Conservation (phyloP, 768 basidiomycete genomes). For the Panaeolus cyanescens region DNA sequence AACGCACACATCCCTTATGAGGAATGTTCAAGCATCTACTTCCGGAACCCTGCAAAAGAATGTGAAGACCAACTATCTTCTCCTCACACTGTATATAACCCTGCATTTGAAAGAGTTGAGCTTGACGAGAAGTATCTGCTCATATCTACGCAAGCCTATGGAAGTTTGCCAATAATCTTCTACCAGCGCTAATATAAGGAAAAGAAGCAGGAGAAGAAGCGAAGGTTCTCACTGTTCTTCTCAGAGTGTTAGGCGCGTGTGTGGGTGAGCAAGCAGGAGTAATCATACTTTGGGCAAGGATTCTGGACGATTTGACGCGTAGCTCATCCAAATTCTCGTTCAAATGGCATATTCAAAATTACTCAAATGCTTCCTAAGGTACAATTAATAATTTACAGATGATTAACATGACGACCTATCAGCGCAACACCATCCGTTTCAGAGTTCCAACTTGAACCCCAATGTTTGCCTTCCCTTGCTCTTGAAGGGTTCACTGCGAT, state of each 20-base stretch:
- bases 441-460: too few species aligned
- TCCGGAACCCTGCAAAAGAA: conserved; percentile 31
- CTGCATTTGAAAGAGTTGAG: conserved; percentile 32
- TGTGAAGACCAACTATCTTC: conserved; percentile 52
- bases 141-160: conserved; percentile 55
- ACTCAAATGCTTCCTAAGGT: too few species aligned
- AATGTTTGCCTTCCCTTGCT: too few species aligned
- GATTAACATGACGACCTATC: too few species aligned
- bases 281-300: conserved; percentile 30
- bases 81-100: conserved; percentile 42
- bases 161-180: conserved; percentile 46
- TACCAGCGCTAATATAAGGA: conserved; percentile 43
- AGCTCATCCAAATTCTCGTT: too few species aligned
- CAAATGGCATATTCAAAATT: too few species aligned
- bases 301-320: too few species aligned
- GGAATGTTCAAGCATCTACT: conserved; percentile 36
- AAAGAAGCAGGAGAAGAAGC: conserved; percentile 47
- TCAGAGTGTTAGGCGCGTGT: conserved; percentile 38
- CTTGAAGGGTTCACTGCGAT: background rate
- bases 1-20: conserved; percentile 47
- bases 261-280: conserved; percentile 29
- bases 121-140: conserved; percentile 35
- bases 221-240: too few species aligned
- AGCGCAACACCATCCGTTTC: too few species aligned
- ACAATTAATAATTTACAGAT: too few species aligned